A percentile compares a stretch with the other conserved stretches of the same genome.
Evolutionary conservation across 2,329 filamentous ascomycete genomes (phyloP).

Genomic region (Ophiocordyceps camponoti-floridani): DNA sequence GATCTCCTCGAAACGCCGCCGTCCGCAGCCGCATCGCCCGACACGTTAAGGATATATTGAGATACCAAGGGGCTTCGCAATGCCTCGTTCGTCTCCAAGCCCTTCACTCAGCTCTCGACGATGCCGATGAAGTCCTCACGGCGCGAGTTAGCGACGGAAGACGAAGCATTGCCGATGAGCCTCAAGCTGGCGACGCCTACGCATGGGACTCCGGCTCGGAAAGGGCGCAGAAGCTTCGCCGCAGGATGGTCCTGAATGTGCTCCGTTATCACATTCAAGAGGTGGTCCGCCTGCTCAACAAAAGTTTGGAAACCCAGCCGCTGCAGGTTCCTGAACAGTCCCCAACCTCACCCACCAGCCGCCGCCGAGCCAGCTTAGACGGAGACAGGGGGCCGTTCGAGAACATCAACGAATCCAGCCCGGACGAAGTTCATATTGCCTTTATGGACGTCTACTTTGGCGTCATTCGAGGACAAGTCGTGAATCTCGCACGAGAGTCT

Average conservation of each 20-base stretch:
- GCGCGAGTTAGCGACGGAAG: slow-evolving; percentile 8
- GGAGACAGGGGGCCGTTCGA: slow-evolving; percentile 14
- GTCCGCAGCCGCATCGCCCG: slow-evolving; percentile 9
- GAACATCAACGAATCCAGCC: slow-evolving; percentile 26
- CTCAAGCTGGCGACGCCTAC: not conserved
- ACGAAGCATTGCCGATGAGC: not conserved
- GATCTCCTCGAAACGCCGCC: slow-evolving; percentile 5
- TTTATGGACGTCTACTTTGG: slow-evolving; percentile 37
- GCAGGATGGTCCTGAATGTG: slow-evolving; percentile 23
- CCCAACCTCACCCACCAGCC: slow-evolving; percentile 3
- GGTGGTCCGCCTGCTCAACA: slow-evolving; percentile 27
- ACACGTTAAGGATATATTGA: slow-evolving; percentile 10
- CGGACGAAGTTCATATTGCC: slow-evolving; percentile 28
- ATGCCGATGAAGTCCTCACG: slow-evolving; percentile 24
- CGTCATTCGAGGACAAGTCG: slow-evolving; percentile 21
- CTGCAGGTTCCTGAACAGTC: slow-evolving; percentile 5
- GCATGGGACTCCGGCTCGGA: not conserved
- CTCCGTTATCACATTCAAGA: slow-evolving; percentile 31
- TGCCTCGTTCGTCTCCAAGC: slow-evolving; percentile 17
- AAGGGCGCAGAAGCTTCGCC: slow-evolving; percentile 8
- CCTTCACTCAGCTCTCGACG: slow-evolving; percentile 21
- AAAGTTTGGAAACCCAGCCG: slow-evolving; percentile 8
- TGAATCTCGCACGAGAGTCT: slow-evolving; percentile 13
- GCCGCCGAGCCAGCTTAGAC: not conserved
- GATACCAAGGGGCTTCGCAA: slow-evolving; percentile 7